Percentiles rank a stretch among this genome's conserved stretches.
phyloP scores from a whole-genome alignment of 768 basidiomycete genomes.

The Sarcodon sp. region DNA sequence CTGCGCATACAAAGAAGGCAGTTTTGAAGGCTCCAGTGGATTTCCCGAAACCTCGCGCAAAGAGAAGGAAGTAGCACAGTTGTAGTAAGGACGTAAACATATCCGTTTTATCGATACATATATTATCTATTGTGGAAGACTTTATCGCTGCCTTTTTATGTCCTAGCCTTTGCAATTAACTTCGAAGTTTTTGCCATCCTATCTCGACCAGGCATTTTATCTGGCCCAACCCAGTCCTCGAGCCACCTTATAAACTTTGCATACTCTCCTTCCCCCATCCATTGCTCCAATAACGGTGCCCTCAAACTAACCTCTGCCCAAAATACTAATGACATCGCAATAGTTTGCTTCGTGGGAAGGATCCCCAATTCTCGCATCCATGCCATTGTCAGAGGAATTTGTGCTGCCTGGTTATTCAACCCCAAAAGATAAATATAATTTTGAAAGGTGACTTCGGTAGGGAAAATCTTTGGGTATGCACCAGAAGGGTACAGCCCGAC shows the following conservation, averaged over 20 bases:
- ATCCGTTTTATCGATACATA: too few relatives aligned
- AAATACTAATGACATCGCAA: conserved; percentile 51
- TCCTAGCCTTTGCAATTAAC: not conserved
- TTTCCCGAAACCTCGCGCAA: conserved; percentile 57
- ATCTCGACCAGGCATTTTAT: conserved; percentile 21
- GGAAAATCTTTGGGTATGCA: conserved; percentile 27
- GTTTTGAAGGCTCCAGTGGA: conserved; percentile 62
- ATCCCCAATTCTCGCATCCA: conserved; percentile 63
- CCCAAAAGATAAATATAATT: conserved; percentile 54
- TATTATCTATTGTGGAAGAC: too few relatives aligned
- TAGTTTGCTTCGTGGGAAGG: conserved; percentile 35
- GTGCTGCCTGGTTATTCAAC: conserved; percentile 28
- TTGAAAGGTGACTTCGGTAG: conserved; percentile 38
- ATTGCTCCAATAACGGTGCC: conserved; percentile 41
- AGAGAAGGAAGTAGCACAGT: conserved; percentile 12
- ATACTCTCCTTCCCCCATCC: conserved; percentile 21
- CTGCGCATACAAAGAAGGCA: conserved; percentile 56
- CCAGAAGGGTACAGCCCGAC: conserved; percentile 2
- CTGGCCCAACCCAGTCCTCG: conserved; percentile 40
- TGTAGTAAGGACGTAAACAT: conserved; percentile 3
- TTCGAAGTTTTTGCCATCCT: not conserved
- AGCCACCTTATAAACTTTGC: conserved; percentile 37
- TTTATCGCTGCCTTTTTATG: too few relatives aligned
- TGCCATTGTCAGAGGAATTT: conserved; percentile 54
- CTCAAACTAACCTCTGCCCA: conserved; percentile 61